A percentile compares a stretch with the other conserved stretches of the same genome.
These are phyloP conservation scores for Lagenidium sp. DNA, from an alignment of 352 stramenopile genomes.

Conservation along the genomic window DNA sequence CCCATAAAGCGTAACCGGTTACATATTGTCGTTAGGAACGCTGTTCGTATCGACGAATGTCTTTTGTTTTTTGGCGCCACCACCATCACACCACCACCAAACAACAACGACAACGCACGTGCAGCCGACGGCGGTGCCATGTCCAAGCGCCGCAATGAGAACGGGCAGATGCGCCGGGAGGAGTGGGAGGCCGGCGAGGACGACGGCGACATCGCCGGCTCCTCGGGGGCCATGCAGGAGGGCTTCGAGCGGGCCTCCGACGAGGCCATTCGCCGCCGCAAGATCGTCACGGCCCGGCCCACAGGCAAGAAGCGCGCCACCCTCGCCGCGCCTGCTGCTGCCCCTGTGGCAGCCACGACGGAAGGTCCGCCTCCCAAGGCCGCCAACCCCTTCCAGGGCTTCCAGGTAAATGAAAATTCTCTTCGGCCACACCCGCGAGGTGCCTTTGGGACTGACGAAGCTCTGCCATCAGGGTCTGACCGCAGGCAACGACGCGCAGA, in stretches of 20 bases:
- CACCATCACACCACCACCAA: no score
- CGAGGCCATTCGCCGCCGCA: slow-evolving; percentile 53
- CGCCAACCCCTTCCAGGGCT: slow-evolving; percentile 34
- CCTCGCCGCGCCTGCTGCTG: slow-evolving; percentile 9
- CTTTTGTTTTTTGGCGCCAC: no score
- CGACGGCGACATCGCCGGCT: slow-evolving; percentile 13
- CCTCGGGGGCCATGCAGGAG: slow-evolving; percentile 25
- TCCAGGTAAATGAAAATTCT: no score
- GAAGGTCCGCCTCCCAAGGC: not conserved
- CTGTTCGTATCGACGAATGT: no score
- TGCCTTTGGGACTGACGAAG: slow-evolving; percentile 2
- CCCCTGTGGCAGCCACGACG: slow-evolving; percentile 2
- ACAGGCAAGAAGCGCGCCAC: slow-evolving; percentile 10
- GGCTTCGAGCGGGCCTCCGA: slow-evolving; percentile 71
- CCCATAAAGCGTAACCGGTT: no score
- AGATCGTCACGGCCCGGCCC: slow-evolving; percentile 68
- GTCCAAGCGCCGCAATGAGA: slow-evolving; percentile 81
- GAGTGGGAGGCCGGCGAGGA: slow-evolving; percentile 65
- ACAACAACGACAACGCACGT: no score
- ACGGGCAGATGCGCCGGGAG: slow-evolving; percentile 78
- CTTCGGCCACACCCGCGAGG: not conserved
- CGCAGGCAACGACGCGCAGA: slow-evolving; percentile 1
- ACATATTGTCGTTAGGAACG: no score
- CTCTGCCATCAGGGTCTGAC: not conserved
- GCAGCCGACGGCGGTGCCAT: no score